Evolutionary conservation across 306 rosid genomes (phyloP).

Genomic region (Crataegus laevigata): DNA sequence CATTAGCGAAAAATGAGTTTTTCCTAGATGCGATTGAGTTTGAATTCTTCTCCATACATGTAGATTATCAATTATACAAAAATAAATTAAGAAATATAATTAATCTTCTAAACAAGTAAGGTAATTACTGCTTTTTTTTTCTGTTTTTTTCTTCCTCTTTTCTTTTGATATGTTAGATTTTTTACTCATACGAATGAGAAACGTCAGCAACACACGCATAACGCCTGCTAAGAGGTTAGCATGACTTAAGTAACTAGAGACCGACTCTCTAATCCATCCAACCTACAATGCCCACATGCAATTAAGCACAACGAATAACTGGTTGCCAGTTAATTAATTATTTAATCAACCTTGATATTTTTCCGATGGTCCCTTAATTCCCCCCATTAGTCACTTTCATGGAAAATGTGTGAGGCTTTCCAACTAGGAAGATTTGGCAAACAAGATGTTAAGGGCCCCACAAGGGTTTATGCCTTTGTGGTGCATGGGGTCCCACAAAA

Average conservation of each 20-base stretch:
- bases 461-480: background rate
- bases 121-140: too few relatives aligned
- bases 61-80: too few relatives aligned
- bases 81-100: too few relatives aligned
- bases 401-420: conserved; percentile 50
- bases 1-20: background rate
- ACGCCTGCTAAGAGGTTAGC: background rate
- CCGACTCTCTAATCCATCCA: background rate
- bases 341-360: conserved; percentile 18
- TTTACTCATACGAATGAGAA: fast-evolving
- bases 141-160: background rate
- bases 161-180: background rate
- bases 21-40: too few relatives aligned
- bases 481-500: conserved; percentile 19
- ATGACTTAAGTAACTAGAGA: background rate
- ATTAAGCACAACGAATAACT: background rate
- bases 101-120: too few relatives aligned
- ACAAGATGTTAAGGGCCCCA: conserved; percentile 42
- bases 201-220: background rate
- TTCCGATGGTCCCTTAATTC: conserved; percentile 30
- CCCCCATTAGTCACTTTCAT: conserved; percentile 34
- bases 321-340: conserved; percentile 34
- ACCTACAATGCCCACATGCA: background rate
- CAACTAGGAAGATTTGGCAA: conserved; percentile 48
- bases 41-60: too few relatives aligned